Evolutionary conservation across 139 green algal genomes (phyloP).

Genomic region (Picochlorum sp.): DNA sequence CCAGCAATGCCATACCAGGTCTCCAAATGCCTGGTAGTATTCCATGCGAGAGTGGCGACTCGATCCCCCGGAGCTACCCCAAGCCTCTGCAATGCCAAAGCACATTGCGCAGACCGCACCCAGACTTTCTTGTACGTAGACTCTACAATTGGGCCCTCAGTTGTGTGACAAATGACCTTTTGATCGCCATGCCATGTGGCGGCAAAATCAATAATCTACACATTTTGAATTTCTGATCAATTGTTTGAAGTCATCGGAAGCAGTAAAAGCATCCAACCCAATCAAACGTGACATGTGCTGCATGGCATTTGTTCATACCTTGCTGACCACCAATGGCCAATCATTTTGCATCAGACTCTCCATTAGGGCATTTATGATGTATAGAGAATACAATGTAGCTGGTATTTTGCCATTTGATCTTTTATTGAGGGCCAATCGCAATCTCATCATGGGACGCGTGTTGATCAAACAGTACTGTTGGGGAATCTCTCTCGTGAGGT

Average conservation of each 20-base stretch:
- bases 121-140: constrained; percentile 52
- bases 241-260: too few relatives aligned
- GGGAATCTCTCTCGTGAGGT: too few relatives aligned
- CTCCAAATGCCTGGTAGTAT: constrained; percentile 63
- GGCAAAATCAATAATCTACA: constrained; percentile 50
- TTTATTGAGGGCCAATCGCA: too few relatives aligned
- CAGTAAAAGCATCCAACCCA: neutral
- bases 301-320: neutral
- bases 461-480: too few relatives aligned
- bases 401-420: too few relatives aligned
- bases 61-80: constrained; percentile 42
- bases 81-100: constrained; percentile 47
- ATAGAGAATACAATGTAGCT: neutral
- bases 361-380: neutral
- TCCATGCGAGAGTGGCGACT: constrained; percentile 75
- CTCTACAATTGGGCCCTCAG: constrained; percentile 22
- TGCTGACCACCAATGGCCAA: constrained; percentile 1
- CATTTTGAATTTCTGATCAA: too few relatives aligned
- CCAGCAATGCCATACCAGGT: constrained; percentile 66
- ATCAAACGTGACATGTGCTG: too few relatives aligned
- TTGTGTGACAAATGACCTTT: constrained; percentile 29
- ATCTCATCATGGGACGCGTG: too few relatives aligned
- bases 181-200: constrained; percentile 54
- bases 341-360: constrained; percentile 3
- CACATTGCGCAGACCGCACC: constrained; percentile 30